Evolutionary conservation across 805 yeast genomes (phyloP), one percentile per base, ranked within the genome.

Genomic region (Lipomyces spencermartinsiae): DNA sequence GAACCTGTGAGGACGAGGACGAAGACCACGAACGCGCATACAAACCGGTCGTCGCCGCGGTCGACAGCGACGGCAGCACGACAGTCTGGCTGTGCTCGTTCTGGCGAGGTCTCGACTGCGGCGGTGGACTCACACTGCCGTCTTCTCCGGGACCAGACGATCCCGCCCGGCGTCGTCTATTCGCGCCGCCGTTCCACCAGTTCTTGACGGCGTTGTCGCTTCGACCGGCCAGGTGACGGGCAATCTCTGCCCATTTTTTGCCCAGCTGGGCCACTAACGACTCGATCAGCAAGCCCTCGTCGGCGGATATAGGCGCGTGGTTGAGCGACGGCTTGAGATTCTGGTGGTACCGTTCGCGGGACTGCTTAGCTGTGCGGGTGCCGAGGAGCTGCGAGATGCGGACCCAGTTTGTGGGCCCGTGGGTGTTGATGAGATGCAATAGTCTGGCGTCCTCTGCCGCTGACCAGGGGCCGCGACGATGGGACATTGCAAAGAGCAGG

Each of bases 111-210:
- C 64, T 22, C 64, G 33, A 16, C 58, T 8, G 39, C 31, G 19
- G 9, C 12, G 19, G 62, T 22, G 25, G 49, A 33, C 37, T 33
- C 29, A 19, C 35, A 37, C 62, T 43, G 49, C 14, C 49, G 58
- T n/a, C 31, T 14, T n/a, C 56, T 25, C 34, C 35, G 22, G 39
- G 46, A 0, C 49, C 66, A 33, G 57, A 34, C 25, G 66, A 57
- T 9, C 33, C 58, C n/a, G 63, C 66, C n/a, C 69, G 35, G 74
- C 95, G 84, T 69, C 97, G 82, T 68, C 96, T 83, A 76, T 91
- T 92, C 14, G 96, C 94, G 8, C 97, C 96, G 3, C 97, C 97
- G 76, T 70, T 70, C 97, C 97, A 92, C 97, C 97, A 93, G 79
- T 93, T 93, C 77, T 92, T 92, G 74, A 92, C 91, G 25, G 97